phyloP scores from a whole-genome alignment of 2,329 filamentous ascomycete species.

The Fusarium luffae region DNA sequence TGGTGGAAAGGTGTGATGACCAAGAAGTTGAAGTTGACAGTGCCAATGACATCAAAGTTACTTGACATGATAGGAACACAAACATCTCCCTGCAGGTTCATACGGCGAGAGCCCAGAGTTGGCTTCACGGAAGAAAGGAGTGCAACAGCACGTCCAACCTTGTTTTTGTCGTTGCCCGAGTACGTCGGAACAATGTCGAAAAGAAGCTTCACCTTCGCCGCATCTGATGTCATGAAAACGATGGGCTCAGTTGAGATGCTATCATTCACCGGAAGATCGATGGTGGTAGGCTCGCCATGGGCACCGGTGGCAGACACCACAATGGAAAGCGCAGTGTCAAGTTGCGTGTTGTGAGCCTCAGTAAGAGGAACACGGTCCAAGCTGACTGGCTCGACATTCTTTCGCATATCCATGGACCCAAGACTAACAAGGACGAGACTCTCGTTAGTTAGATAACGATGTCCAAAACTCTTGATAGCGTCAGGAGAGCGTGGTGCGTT shows the following conservation, averaged over 20 bases:
- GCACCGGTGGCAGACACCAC: constrained; percentile 89
- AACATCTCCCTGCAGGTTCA: constrained; percentile 90
- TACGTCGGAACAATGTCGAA: constrained; percentile 98
- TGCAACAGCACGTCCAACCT: constrained; percentile 90
- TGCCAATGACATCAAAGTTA: constrained; percentile 89
- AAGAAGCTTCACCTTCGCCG: constrained; percentile 83
- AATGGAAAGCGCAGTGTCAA: constrained; percentile 92
- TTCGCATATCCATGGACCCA: constrained; percentile 93
- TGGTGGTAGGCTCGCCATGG: constrained; percentile 84
- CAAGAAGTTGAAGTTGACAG: constrained; percentile 96
- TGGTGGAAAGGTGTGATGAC: constrained; percentile 95
- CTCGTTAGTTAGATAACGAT: constrained; percentile 90
- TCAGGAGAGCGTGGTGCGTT: constrained; percentile 68
- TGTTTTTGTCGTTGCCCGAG: constrained; percentile 86
- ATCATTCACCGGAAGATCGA: constrained; percentile 93
- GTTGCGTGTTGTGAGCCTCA: constrained; percentile 89
- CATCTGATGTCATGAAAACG: constrained; percentile 83
- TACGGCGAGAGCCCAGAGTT: constrained; percentile 84
- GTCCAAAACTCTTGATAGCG: constrained; percentile 93
- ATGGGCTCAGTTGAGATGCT: constrained; percentile 95
- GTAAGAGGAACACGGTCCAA: constrained; percentile 88
- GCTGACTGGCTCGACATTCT: constrained; percentile 81
- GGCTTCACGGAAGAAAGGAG: constrained; percentile 88
- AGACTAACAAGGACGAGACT: constrained; percentile 92
- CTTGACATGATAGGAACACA: constrained; percentile 90